These are phyloP conservation scores for Gentiana straminea DNA, from an alignment of 257 asterid species.

Conservation along the genomic window DNA sequence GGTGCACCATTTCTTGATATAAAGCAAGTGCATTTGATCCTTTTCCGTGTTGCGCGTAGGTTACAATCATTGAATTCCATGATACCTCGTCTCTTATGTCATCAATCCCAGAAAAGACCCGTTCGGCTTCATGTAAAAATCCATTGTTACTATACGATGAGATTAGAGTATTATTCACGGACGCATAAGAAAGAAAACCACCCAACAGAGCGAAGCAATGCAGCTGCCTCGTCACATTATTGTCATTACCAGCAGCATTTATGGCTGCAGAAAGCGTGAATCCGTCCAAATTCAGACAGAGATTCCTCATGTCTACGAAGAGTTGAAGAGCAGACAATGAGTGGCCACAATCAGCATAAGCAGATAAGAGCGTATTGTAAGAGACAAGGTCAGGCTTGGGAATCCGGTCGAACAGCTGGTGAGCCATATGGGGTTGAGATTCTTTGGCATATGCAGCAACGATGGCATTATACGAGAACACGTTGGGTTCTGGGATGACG, in stretches of 20 bases:
- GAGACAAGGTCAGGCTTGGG: slow-evolving; percentile 68
- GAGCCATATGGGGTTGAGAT: slow-evolving; percentile 38
- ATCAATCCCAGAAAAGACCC: slow-evolving; percentile 41
- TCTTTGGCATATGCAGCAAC: slow-evolving; percentile 51
- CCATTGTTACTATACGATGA: slow-evolving; percentile 45
- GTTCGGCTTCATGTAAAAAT: slow-evolving; percentile 28
- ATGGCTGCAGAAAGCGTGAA: slow-evolving; percentile 55
- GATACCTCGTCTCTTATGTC: slow-evolving; percentile 56
- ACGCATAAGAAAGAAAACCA: slow-evolving; percentile 40
- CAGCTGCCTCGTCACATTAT: slow-evolving; percentile 35
- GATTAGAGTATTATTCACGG: slow-evolving; percentile 53
- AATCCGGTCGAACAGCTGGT: slow-evolving; percentile 53
- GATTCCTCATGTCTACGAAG: slow-evolving; percentile 24
- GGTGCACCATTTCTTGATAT: slow-evolving; percentile 48
- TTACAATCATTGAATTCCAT: slow-evolving; percentile 80
- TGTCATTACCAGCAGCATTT: slow-evolving; percentile 31
- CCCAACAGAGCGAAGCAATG: slow-evolving; percentile 40
- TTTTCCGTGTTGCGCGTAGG: slow-evolving; percentile 47
- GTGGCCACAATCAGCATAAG: slow-evolving; percentile 50
- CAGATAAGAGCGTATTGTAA: slow-evolving; percentile 71
- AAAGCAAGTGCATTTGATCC: slow-evolving; percentile 52
- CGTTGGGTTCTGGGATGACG: slow-evolving; percentile 38
- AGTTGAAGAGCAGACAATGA: slow-evolving; percentile 30
- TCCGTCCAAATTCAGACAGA: slow-evolving; percentile 40
- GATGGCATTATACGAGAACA: slow-evolving; percentile 65